phyloP scores from a whole-genome alignment of 2,329 filamentous ascomycete genomes.

The Fusarium napiforme region DNA sequence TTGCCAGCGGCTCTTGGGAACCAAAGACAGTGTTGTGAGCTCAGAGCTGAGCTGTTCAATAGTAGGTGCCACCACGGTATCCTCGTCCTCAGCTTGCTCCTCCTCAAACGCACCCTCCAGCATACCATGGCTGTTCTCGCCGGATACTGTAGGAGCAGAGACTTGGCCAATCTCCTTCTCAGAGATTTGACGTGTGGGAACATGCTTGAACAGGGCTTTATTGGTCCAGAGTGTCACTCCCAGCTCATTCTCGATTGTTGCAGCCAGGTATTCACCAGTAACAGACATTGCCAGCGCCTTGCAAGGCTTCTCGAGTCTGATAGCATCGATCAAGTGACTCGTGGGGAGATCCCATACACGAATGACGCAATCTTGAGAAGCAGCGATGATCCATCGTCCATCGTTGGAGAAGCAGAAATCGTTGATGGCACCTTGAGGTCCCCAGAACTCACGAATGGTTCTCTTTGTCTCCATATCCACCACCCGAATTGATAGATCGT shows the following conservation, averaged over 20 bases:
- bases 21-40: constrained; percentile 87
- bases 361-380: constrained; percentile 81
- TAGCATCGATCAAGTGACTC: constrained; percentile 92
- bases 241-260: constrained; percentile 81
- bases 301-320: constrained; percentile 81
- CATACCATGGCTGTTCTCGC: constrained; percentile 80
- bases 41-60: constrained; percentile 84
- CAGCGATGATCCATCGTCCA: constrained; percentile 91
- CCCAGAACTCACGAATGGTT: constrained; percentile 93
- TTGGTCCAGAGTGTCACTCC: constrained; percentile 98
- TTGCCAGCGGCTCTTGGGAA: constrained; percentile 94
- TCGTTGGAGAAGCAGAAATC: constrained; percentile 92
- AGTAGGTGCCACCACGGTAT: constrained; percentile 63
- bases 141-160: constrained; percentile 78
- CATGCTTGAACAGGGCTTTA: constrained; percentile 87
- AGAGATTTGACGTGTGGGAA: constrained; percentile 85
- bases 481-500: constrained; percentile 87
- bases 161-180: constrained; percentile 77
- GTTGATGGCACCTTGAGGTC: constrained; percentile 76
- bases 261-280: constrained; percentile 94
- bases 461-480: constrained; percentile 91
- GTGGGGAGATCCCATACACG: constrained; percentile 96
- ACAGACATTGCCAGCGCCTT: constrained; percentile 87
- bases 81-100: constrained; percentile 61
- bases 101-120: constrained; percentile 81